Base-by-base conservation (phyloP, 495 filamentous ascomycete species). In the Penicillium robsamsonii region DNA sequence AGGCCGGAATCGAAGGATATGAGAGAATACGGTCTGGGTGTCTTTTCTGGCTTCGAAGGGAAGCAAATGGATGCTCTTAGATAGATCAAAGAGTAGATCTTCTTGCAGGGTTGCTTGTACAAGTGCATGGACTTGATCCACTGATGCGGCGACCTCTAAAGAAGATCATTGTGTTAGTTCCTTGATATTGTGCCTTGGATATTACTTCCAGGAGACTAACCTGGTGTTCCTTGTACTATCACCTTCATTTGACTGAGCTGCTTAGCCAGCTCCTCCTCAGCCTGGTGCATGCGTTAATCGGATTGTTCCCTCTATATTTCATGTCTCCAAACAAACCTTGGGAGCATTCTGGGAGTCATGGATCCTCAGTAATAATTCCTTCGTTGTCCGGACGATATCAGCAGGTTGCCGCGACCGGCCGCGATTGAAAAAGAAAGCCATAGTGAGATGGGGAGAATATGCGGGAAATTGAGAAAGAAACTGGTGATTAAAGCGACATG, bases 11-110 rank as follows among this genome's bases (percentile, higher is more conserved):
- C 91, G 88, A 67, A 96, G 85, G 49, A 89, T 84, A 72, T 91
- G 89, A 11, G 89, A 93, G 78, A 95, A 88, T 64, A 96, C 92
- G 62, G 89, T 87, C 68, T 96, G 90, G 9, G 87, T 86, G 65
- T 96, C 90, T 74, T 95, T 96, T 64, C 89, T 84, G 25, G 90
- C 87, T 76, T 99, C 95, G 78, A 99, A 99, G 6, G 93, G 89
- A 6, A 97, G 84, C 27, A 86, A 79, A 70, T 88, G 82, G 46
- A 99, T 86, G 66, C 85, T 84, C 44, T 81, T 79, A 27, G 92
- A 88, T 37, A 99, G 85, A 31, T 88, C 76, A 62, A 87, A 89
- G 35, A 97, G 83, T 22, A 99, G 76, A 69, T 97, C 91, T 74
- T 96, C 91, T 62, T 91, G 81, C 60, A 96, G 86, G 37, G 96